Evolutionary conservation across 768 basidiomycete species (phyloP), one percentile per base, ranked within the genome.

Genomic region (Leccinum rimulosum): DNA sequence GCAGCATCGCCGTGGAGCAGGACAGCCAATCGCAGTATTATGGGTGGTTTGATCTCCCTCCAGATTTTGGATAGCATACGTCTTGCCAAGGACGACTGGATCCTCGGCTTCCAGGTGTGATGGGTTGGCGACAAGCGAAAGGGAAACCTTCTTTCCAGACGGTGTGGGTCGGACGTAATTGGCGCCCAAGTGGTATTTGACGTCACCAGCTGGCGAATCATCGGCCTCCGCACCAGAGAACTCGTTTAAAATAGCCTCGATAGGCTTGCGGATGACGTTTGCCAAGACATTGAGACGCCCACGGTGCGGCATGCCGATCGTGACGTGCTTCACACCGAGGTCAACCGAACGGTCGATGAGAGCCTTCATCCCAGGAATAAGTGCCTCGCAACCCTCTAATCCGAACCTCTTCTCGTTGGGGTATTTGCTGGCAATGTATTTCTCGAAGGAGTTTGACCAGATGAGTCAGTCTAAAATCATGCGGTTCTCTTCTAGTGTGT

Each of bases 361-460:
- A 1, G 96, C 97, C 78, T 99, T 99, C 97, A 99, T 99, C 55
- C 97, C 97, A 30, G 97, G 97, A 67, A 98, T 90, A 65, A 99
- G 87, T 30, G 93, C 84, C 76, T 99, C 97, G 75, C 95, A 97
- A 56, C 97, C 97, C 75, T 99, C 97, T 47, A 99, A 84, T 74
- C 97, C 97, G 75, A 99, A 99, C 50, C 97, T 90, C 77, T 99
- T 99, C 81, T 99, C 97, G 77, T 98, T 99, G 66, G 97, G 97
- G 77, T 93, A 97, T 75, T 98, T 99, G 82, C 86, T 91, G 22
- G 95, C 90, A 63, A 99, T 95, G 82, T 98, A 99, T 70, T 95
- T 95, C 75, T 99, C 97, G 70, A 98, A 98, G 4, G 92, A 90
- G 68, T 98, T 97, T n/a, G 96, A 98, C 97, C 97, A 99, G 73